phyloP scores from a whole-genome alignment of 78 protist species.

The Dictyostelium capitatum region DNA sequence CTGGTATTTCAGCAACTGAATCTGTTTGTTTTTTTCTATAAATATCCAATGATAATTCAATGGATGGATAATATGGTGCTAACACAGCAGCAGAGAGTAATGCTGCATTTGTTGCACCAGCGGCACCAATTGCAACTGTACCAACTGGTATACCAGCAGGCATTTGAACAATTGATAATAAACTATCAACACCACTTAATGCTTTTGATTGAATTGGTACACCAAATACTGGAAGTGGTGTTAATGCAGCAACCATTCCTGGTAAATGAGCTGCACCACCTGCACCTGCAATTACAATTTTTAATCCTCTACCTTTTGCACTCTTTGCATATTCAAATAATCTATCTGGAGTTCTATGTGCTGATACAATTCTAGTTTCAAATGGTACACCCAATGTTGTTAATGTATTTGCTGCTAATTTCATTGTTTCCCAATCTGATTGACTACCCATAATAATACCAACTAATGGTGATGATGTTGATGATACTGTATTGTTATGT shows the following conservation, averaged over 20 bases:
- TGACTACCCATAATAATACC: constrained; percentile 96
- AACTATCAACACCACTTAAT: constrained; percentile 91
- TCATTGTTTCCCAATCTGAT: constrained; percentile 94
- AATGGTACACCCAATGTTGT: constrained; percentile 89
- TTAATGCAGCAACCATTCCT: constrained; percentile 96
- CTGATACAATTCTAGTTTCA: constrained; percentile 95
- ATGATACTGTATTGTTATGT: constrained; percentile 7
- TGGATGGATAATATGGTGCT: constrained; percentile 64
- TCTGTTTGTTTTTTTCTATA: constrained; percentile 83
- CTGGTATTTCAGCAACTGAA: constrained; percentile 69
- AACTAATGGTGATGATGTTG: constrained; percentile 87
- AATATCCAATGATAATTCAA: constrained; percentile 44
- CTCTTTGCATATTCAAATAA: constrained; percentile 87
- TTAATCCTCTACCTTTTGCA: constrained; percentile 89
- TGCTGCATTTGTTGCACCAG: constrained; percentile 86
- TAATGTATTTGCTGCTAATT: constrained; percentile 44
- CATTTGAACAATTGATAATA: constrained; percentile 92
- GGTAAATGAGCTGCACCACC: constrained; percentile 96
- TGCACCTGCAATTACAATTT: constrained; percentile 93
- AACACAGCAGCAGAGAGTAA: constrained; percentile 73
- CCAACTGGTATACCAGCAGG: constrained; percentile 91
- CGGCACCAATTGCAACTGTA: constrained; percentile 83
- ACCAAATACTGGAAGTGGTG: constrained; percentile 96
- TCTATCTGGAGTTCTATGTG: constrained; percentile 96
- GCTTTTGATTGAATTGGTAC: constrained; percentile 90